phyloP scores from a whole-genome alignment of 495 filamentous ascomycete genomes.

The Coniosporium apollinis region DNA sequence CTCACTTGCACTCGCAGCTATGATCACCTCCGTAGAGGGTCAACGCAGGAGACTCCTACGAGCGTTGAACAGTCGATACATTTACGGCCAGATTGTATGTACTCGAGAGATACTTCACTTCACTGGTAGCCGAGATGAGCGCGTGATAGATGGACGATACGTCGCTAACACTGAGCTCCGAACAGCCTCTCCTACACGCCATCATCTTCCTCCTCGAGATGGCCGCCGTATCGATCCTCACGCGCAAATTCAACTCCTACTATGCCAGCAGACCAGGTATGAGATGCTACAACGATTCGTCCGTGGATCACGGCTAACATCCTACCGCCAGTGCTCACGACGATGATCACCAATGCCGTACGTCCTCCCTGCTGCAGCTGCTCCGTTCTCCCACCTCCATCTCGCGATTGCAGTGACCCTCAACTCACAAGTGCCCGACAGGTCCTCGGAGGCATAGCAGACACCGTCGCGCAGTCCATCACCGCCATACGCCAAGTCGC shows the following conservation, averaged over 20 bases:
- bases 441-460: conserved; percentile 78
- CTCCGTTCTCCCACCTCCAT: too few species aligned
- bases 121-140: not conserved
- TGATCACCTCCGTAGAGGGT: conserved; percentile 14
- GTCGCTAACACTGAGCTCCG: not conserved
- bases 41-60: conserved; percentile 19
- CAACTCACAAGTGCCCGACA: conserved; percentile 18
- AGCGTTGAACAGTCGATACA: conserved; percentile 25
- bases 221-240: conserved; percentile 62
- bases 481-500: conserved; percentile 61
- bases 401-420: too few species aligned
- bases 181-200: conserved; percentile 70
- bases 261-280: conserved; percentile 74
- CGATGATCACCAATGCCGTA: conserved; percentile 96
- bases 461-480: conserved; percentile 88
- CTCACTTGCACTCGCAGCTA: too few species aligned
- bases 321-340: conserved; percentile 58
- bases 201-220: conserved; percentile 80
- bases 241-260: conserved; percentile 79
- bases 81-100: conserved; percentile 25
- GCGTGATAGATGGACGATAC: not conserved
- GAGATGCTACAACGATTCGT: conserved; percentile 8
- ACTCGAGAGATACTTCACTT: too few species aligned
- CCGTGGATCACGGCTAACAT: conserved; percentile 13
- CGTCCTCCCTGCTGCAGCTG: conserved; percentile 19